Evolutionary conservation across 1,139 yeast species (phyloP).

Genomic region (Sugiyamaella japonica): DNA sequence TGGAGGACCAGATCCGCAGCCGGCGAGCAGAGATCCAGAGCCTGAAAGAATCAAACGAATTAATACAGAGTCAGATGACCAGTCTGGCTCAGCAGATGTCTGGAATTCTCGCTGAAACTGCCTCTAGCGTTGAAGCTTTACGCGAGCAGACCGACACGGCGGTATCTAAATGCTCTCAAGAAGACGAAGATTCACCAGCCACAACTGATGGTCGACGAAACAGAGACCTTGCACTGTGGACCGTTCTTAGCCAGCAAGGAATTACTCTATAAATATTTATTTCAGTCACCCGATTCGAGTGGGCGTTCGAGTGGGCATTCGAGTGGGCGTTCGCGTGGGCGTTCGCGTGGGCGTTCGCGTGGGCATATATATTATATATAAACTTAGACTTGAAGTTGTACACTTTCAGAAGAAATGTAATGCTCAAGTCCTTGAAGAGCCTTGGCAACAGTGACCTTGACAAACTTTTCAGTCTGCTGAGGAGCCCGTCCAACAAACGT

Average conservation of each 20-base stretch:
- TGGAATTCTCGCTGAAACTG: slow-evolving; percentile 13
- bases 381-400: slow-evolving; percentile 44
- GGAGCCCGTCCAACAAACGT: slow-evolving; percentile 99
- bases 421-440: slow-evolving; percentile 73
- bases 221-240: slow-evolving; percentile 11
- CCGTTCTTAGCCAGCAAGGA: not conserved
- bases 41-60: slow-evolving; percentile 31
- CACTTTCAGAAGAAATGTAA: slow-evolving; percentile 61
- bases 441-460: slow-evolving; percentile 75
- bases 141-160: not conserved
- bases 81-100: slow-evolving; percentile 30
- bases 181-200: slow-evolving; percentile 22
- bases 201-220: slow-evolving; percentile 18
- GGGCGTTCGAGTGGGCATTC: no score
- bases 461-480: slow-evolving; percentile 92
- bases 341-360: no score
- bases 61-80: slow-evolving; percentile 30
- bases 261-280: not conserved
- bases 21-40: slow-evolving; percentile 30
- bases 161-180: slow-evolving; percentile 30
- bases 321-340: no score
- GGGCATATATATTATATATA: slow-evolving; percentile 3
- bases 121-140: slow-evolving; percentile 5
- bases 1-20: slow-evolving; percentile 50
- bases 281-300: not conserved